Evolutionary conservation across 257 asterid genomes (phyloP).

Genomic region (Plantago ovata): DNA sequence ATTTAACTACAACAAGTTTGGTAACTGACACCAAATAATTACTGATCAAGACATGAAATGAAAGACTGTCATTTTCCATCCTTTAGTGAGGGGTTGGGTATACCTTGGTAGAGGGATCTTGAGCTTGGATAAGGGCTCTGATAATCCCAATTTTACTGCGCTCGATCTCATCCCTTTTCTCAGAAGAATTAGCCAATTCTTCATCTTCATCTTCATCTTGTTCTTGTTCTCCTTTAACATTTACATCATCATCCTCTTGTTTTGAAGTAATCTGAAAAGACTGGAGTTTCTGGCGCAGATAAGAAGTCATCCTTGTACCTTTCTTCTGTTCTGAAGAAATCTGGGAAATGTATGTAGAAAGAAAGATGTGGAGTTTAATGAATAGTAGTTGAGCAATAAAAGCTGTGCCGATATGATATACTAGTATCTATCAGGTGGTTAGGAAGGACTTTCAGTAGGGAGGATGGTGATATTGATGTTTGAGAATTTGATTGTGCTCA

Average conservation of each 20-base stretch:
- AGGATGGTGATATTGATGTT: no score
- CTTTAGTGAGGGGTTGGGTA: no score
- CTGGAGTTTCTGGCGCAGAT: conserved; percentile 58
- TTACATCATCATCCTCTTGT: conserved; percentile 15
- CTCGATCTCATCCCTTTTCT: conserved; percentile 33
- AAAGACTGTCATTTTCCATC: no score
- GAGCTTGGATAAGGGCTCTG: conserved; percentile 32
- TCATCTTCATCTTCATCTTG: conserved; percentile 14
- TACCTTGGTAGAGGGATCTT: conserved; percentile 52
- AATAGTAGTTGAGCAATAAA: no score
- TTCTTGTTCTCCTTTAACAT: conserved; percentile 12
- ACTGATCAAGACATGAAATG: no score
- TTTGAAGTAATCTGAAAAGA: conserved; percentile 30
- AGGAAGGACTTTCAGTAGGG: no score
- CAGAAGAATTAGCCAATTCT: conserved; percentile 22
- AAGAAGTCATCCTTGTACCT: conserved; percentile 47
- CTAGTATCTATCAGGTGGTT: neutral
- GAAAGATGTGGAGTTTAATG: no score
- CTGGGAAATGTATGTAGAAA: no score
- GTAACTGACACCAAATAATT: no score
- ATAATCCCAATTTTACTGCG: conserved; percentile 28
- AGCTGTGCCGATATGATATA: neutral
- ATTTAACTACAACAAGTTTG: no score
- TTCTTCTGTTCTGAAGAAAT: no score
- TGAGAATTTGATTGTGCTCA: neutral